Percentiles rank a stretch among this genome's conserved stretches.
phyloP scores from a whole-genome alignment of 805 yeast genomes.

The Wickerhamiella azyma region DNA sequence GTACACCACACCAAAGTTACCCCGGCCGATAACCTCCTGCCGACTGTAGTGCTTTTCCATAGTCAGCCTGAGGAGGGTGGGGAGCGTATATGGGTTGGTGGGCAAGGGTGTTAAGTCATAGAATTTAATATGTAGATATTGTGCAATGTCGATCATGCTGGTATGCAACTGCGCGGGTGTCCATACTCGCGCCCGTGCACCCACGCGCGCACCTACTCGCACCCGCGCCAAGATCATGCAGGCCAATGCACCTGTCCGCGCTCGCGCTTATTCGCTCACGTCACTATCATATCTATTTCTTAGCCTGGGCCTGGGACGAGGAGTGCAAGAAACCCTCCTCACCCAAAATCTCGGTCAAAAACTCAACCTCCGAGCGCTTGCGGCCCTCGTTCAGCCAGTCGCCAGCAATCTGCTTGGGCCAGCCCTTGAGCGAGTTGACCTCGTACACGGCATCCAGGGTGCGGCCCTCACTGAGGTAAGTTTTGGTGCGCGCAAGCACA shows the following conservation, averaged over 20 bases:
- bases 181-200: no score
- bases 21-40: constrained; percentile 86
- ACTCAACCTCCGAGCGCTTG: constrained; percentile 77
- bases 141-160: no score
- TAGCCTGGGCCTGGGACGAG: constrained; percentile 10
- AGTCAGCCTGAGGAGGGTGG: background rate
- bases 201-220: no score
- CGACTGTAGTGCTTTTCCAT: constrained; percentile 38
- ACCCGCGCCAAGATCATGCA: no score
- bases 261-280: no score
- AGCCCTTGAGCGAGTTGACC: constrained; percentile 76
- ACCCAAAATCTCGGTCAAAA: constrained; percentile 41
- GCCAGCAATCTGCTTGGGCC: constrained; percentile 79
- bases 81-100: background rate
- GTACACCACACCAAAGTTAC: constrained; percentile 94
- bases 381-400: constrained; percentile 89
- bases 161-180: no score
- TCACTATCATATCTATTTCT: background rate
- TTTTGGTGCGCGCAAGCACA: constrained; percentile 72
- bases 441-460: constrained; percentile 86
- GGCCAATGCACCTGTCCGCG: no score
- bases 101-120: no score
- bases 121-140: no score
- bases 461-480: constrained; percentile 58
- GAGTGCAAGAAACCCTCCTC: constrained; percentile 25